Evolutionary conservation across 352 stramenopile genomes (phyloP).

Genomic region (Aphanomyces euteiches): DNA sequence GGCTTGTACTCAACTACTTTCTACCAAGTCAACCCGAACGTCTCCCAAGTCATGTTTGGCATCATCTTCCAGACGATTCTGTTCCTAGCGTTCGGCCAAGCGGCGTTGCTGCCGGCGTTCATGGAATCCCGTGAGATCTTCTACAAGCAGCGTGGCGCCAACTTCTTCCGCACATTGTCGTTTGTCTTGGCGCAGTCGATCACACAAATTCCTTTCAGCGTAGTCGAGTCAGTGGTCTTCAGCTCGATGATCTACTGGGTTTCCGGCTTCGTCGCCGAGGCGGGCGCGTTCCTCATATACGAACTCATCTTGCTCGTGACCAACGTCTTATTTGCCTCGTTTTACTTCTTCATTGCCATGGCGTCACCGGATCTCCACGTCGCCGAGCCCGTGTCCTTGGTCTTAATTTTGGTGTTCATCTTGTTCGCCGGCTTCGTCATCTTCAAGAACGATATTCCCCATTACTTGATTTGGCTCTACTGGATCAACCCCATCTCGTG

Average conservation of each 20-base stretch:
- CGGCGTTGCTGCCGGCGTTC: too few species aligned
- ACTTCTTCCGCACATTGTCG: not conserved
- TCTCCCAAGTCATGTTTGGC: not conserved
- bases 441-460: not conserved
- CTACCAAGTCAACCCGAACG: not conserved
- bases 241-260: not conserved
- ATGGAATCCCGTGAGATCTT: not conserved
- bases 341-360: not conserved
- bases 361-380: not conserved
- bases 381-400: not conserved
- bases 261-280: constrained; percentile 39
- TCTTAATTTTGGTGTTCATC: not conserved
- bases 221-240: constrained; percentile 50
- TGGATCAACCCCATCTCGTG: not conserved
- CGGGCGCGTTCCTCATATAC: not conserved
- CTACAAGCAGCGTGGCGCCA: not conserved
- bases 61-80: not conserved
- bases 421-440: constrained; percentile 24
- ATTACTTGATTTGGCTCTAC: not conserved
- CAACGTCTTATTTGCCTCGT: not conserved
- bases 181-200: not conserved
- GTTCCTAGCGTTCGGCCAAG: too few species aligned
- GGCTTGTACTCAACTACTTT: not conserved
- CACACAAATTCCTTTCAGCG: not conserved
- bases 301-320: not conserved